phyloP scores from a whole-genome alignment of 306 rosid species.

The Datisca glomerata region DNA sequence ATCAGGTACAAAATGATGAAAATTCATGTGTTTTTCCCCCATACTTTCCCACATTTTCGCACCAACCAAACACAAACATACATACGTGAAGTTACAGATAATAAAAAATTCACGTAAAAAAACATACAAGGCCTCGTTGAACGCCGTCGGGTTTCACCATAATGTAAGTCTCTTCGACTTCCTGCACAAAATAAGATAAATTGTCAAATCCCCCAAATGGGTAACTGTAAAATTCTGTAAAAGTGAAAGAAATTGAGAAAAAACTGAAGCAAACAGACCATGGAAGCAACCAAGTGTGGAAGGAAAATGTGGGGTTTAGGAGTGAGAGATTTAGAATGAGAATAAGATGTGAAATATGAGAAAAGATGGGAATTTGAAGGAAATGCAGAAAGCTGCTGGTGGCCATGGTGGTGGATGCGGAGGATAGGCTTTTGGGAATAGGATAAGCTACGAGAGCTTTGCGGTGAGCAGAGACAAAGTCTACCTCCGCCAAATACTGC shows the following conservation, averaged over 20 bases:
- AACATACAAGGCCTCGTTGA: slow-evolving; percentile 87
- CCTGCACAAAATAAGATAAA: slow-evolving; percentile 34
- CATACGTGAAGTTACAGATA: slow-evolving; percentile 2
- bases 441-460: slow-evolving; percentile 16
- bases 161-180: slow-evolving; percentile 79
- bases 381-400: slow-evolving; percentile 49
- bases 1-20: not conserved
- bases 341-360: slow-evolving; percentile 18
- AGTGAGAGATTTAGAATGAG: slow-evolving; percentile 30
- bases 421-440: slow-evolving; percentile 11
- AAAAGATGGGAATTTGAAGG: slow-evolving; percentile 56
- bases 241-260: not conserved
- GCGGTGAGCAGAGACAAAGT: slow-evolving; percentile 29
- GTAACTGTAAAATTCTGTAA: not conserved
- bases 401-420: slow-evolving; percentile 17
- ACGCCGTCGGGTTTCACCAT: slow-evolving; percentile 98
- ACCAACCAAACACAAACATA: slow-evolving; percentile 3
- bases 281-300: slow-evolving; percentile 69
- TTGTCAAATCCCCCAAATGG: slow-evolving; percentile 1
- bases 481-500: slow-evolving; percentile 42
- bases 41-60: slow-evolving; percentile 1
- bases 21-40: slow-evolving; percentile 6
- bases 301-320: slow-evolving; percentile 46
- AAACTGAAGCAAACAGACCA: slow-evolving; percentile 31
- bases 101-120: not conserved